phyloP scores from a whole-genome alignment of 768 basidiomycete species.

The Leucosporidium creatinivorum region DNA sequence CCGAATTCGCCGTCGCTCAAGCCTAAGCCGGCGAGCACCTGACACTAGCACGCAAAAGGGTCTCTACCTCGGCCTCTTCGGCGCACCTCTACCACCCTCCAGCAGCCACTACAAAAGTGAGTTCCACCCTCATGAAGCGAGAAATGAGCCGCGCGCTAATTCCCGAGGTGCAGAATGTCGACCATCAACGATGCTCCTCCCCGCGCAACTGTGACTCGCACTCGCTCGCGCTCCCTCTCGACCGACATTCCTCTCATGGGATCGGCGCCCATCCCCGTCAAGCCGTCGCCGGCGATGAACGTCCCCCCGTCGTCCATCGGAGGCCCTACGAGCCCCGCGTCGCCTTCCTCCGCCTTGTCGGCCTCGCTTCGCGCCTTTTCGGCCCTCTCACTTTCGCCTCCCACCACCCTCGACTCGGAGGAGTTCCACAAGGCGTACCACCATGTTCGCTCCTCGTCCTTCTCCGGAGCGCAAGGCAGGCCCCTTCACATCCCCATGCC shows the following conservation, averaged over 20 bases:
- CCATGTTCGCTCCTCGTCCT: slow-evolving; percentile 19
- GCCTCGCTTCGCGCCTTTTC: slow-evolving; percentile 20
- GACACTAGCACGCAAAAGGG: too few species aligned
- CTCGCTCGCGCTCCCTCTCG: background rate
- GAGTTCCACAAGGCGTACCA: slow-evolving; percentile 29
- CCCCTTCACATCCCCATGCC: background rate
- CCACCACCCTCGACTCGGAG: slow-evolving; percentile 14
- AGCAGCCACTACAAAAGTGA: too few species aligned
- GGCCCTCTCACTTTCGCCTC: slow-evolving; percentile 11
- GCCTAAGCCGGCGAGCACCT: too few species aligned
- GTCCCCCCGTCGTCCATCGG: background rate
- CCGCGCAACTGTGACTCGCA: background rate
- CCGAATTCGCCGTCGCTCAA: too few species aligned
- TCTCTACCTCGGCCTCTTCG: too few species aligned
- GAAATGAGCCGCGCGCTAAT: too few species aligned
- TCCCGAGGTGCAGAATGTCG: too few species aligned
- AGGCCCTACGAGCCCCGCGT: background rate
- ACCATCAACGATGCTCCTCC: too few species aligned
- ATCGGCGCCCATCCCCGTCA: background rate
- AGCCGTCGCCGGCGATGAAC: background rate
- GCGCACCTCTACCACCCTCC: too few species aligned
- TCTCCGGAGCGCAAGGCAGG: background rate
- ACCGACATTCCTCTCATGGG: background rate
- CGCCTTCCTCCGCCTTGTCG: slow-evolving; percentile 12
- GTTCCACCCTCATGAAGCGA: too few species aligned